phyloP scores from a whole-genome alignment of 495 filamentous ascomycete species.

The Tuber magnatum region DNA sequence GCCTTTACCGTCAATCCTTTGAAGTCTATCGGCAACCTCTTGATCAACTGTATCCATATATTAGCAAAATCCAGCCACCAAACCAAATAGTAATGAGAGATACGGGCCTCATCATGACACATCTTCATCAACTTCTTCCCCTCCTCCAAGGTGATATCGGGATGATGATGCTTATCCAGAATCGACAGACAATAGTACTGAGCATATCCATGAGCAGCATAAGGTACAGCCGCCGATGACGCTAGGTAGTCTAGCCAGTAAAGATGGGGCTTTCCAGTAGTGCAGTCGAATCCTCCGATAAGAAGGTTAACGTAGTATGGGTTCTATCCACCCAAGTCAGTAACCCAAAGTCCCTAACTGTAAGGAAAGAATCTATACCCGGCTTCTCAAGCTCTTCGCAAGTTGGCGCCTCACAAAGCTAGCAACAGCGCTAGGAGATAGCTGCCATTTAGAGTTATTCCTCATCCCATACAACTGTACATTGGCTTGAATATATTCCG shows the following conservation, averaged over 20 bases:
- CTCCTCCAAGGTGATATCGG: constrained; percentile 77
- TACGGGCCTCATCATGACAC: constrained; percentile 75
- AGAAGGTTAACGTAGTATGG: constrained; percentile 95
- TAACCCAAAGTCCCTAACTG: background rate
- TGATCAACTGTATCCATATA: constrained; percentile 46
- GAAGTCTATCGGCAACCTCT: constrained; percentile 96
- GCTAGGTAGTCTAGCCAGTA: constrained; percentile 98
- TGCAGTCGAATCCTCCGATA: constrained; percentile 82
- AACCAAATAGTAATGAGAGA: background rate
- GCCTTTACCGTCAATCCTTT: constrained; percentile 92
- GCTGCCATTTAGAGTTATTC: constrained; percentile 67
- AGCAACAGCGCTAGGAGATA: constrained; percentile 78
- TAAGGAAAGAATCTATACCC: constrained; percentile 41
- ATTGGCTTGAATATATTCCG: constrained; percentile 98
- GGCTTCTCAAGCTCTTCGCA: constrained; percentile 77
- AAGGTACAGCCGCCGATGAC: constrained; percentile 75
- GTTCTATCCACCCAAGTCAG: constrained; percentile 44
- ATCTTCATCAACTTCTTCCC: constrained; percentile 76
- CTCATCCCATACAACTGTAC: constrained; percentile 97
- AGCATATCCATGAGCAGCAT: constrained; percentile 95
- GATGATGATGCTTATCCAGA: constrained; percentile 96
- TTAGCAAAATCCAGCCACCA: constrained; percentile 14
- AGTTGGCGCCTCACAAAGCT: constrained; percentile 90
- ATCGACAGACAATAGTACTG: constrained; percentile 80
- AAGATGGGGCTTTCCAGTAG: constrained; percentile 74